Conservation (phyloP, 2,329 filamentous ascomycete species). For the Fusarium xylarioides region DNA sequence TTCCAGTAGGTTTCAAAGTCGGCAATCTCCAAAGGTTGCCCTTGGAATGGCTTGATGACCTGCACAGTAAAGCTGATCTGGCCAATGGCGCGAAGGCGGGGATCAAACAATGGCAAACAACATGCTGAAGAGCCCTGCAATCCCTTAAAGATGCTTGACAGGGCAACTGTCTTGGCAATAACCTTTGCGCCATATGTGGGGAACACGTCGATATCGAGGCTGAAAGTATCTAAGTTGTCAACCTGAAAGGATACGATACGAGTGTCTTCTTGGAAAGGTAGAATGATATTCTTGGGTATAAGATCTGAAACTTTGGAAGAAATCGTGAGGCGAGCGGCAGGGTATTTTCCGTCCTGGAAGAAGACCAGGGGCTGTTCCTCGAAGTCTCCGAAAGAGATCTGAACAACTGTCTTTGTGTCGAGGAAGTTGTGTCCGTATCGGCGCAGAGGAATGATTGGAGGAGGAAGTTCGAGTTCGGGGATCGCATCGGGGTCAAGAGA, state of each 20-base stretch:
- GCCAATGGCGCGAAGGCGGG: constrained; percentile 88
- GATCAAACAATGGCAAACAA: constrained; percentile 91
- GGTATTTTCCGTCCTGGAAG: constrained; percentile 96
- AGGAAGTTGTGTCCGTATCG: constrained; percentile 98
- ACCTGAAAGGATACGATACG: constrained; percentile 95
- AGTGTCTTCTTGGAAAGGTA: constrained; percentile 96
- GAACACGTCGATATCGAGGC: constrained; percentile 96
- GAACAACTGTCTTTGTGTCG: constrained; percentile 95
- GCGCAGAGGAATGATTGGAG: constrained; percentile 92
- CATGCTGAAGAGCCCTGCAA: constrained; percentile 79
- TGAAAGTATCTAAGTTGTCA: constrained; percentile 90
- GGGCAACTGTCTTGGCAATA: constrained; percentile 92
- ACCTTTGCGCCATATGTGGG: constrained; percentile 97
- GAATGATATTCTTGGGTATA: constrained; percentile 93
- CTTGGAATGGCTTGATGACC: constrained; percentile 94
- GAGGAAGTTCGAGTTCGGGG: constrained; percentile 88
- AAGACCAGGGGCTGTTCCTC: constrained; percentile 86
- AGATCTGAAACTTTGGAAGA: constrained; percentile 96
- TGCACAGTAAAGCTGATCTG: constrained; percentile 95
- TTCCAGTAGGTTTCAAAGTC: constrained; percentile 99
- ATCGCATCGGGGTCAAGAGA: constrained; percentile 86
- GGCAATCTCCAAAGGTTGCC: constrained; percentile 92
- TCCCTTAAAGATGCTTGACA: constrained; percentile 85
- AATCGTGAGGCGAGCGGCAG: constrained; percentile 91
- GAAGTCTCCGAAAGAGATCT: constrained; percentile 85